Evolutionary conservation across 805 yeast genomes (phyloP).

Genomic region (Brettanomyces anomalus): DNA sequence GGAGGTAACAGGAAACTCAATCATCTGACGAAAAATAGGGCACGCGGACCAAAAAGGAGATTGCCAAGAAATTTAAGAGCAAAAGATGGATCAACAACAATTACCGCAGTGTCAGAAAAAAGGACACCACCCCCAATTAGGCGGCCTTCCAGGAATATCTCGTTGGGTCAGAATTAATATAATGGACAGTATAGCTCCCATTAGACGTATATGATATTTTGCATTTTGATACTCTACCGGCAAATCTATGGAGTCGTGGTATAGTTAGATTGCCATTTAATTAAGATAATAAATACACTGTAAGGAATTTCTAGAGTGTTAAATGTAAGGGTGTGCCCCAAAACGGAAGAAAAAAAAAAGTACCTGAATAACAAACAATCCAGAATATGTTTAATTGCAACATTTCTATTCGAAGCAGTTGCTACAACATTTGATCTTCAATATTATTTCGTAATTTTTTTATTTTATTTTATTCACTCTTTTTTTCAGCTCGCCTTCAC

Average conservation of each 20-base stretch:
- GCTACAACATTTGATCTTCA: not conserved
- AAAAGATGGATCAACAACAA: not conserved
- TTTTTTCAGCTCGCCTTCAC: not conserved
- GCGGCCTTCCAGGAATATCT: slow-evolving; percentile 16
- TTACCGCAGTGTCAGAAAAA: not conserved
- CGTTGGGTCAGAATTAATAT: not conserved
- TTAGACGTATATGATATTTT: no score
- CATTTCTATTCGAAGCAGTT: no score
- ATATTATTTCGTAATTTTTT: not conserved
- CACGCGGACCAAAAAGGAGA: slow-evolving; percentile 45
- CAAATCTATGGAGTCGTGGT: no score
- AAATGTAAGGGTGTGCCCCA: no score
- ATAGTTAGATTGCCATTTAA: no score
- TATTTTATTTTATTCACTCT: not conserved
- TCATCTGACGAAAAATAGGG: slow-evolving; percentile 37
- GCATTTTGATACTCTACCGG: no score
- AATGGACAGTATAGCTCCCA: no score
- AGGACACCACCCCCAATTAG: slow-evolving; percentile 22
- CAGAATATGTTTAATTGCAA: no score
- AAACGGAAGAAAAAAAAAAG: no score
- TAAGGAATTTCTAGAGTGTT: no score
- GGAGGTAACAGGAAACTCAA: slow-evolving; percentile 24
- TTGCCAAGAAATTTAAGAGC: slow-evolving; percentile 27
- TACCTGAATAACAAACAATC: no score
- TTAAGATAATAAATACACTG: no score